Conservation (phyloP, 192 early-diverging fungal genomes). For the Chytriomyces confervae region DNA sequence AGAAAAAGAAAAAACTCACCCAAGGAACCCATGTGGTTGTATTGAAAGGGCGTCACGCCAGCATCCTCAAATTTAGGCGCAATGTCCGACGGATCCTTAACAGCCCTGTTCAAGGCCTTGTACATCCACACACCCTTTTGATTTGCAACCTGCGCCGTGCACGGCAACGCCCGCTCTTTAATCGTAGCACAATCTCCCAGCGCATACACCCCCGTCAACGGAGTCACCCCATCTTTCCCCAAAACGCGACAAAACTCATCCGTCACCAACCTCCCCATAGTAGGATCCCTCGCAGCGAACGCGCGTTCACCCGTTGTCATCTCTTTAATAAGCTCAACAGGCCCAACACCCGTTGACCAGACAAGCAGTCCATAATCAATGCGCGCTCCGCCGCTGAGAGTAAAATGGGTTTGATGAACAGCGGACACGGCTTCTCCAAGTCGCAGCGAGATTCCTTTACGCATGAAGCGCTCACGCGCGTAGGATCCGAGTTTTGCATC, state of each 20-base stretch:
- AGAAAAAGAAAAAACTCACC: not conserved
- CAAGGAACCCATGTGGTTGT: conserved; percentile 66
- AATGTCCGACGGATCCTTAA: conserved; percentile 31
- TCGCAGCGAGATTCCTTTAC: conserved; percentile 76
- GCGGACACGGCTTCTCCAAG: conserved; percentile 60
- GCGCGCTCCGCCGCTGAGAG: conserved; percentile 31
- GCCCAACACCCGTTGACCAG: conserved; percentile 72
- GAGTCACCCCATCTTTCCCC: conserved; percentile 56
- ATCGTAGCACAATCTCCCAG: conserved; percentile 88
- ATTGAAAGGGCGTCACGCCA: conserved; percentile 57
- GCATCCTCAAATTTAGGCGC: not conserved
- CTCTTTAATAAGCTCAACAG: conserved; percentile 15
- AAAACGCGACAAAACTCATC: conserved; percentile 78
- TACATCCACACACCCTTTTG: conserved; percentile 74
- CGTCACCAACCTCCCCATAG: conserved; percentile 56
- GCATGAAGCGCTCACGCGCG: conserved; percentile 73
- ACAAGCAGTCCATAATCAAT: conserved; percentile 61
- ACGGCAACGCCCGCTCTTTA: conserved; percentile 75
- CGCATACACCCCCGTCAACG: conserved; percentile 60
- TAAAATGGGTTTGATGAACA: conserved; percentile 57
- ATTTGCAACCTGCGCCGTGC: conserved; percentile 85
- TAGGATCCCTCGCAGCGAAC: not conserved
- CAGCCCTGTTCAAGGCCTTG: conserved; percentile 45
- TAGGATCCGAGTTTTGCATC: conserved; percentile 77
- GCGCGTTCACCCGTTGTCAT: conserved; percentile 1